phyloP scores from a whole-genome alignment of 495 filamentous ascomycete genomes.

The Penicillium macrosclerotiorum region DNA sequence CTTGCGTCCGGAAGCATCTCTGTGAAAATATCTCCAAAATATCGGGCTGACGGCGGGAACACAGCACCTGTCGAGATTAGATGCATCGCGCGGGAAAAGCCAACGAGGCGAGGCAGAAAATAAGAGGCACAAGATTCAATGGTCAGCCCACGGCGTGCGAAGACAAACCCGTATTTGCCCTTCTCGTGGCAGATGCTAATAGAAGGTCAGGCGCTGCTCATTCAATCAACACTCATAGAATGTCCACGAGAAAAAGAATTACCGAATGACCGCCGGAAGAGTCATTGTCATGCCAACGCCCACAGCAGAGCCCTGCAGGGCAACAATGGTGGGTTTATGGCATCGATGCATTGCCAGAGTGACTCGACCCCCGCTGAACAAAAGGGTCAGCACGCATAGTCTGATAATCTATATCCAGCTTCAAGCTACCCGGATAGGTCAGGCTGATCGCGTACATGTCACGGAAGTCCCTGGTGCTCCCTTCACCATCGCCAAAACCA shows the following conservation, averaged over 20 bases:
- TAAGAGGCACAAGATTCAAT: conserved; percentile 59
- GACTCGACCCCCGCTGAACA: conserved; percentile 47
- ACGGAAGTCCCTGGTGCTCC: conserved; percentile 20
- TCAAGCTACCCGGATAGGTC: neutral
- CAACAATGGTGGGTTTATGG: conserved; percentile 59
- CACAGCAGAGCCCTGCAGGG: conserved; percentile 59
- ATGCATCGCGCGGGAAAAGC: conserved; percentile 51
- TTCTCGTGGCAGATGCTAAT: conserved; percentile 39
- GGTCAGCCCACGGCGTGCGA: conserved; percentile 54
- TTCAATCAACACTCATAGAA: neutral
- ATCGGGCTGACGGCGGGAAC: conserved; percentile 34
- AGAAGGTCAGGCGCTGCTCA: neutral
- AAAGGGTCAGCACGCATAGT: neutral
- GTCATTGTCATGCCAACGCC: conserved; percentile 65
- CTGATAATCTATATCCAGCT: too few relatives aligned
- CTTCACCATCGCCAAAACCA: conserved; percentile 37
- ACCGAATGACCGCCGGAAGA: conserved; percentile 54
- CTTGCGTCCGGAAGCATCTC: conserved; percentile 48
- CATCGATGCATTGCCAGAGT: conserved; percentile 57
- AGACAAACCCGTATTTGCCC: conserved; percentile 59
- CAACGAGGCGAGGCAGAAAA: conserved; percentile 60
- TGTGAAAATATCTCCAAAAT: conserved; percentile 52
- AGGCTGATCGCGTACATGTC: conserved; percentile 11
- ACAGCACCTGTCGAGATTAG: conserved; percentile 34
- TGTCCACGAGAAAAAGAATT: neutral